Evolutionary conservation across 78 protist genomes (phyloP), one percentile per base, ranked within the genome.

Genomic region (Emiliania huxleyi): DNA sequence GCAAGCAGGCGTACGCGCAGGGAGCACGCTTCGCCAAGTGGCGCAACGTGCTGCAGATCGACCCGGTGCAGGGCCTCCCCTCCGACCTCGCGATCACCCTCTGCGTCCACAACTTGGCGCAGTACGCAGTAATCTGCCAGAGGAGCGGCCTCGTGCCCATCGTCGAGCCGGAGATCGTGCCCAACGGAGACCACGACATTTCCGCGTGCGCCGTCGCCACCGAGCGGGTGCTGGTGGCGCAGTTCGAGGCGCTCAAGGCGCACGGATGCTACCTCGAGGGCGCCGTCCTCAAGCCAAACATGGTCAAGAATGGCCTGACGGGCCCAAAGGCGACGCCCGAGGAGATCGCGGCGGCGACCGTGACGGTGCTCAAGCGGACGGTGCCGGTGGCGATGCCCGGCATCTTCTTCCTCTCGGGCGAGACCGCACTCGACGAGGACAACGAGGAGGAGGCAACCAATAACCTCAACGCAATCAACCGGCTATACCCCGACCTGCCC

Each of bases 21-120:
- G 99, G 99, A 45, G 99, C 98, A 11, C 96, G 98, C 93, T 98
- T 98, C 87, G 96, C 98, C 95, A 98, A 98, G 96, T 97, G 97
- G 97, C 71, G 71, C 71, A 56, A 56, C 71, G 71, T 94, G 55
- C 44, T 96, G 87, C 95, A 94, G 94, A 97, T 98, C 94, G 95
- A 94, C 93, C 71, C 71, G 71, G 93, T 21, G 21, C 12, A 94
- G 85, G 95, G 92, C 19, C 18, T 21, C 38, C 97, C 97, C 56
- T 96, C 98, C 19, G 93, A 95, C 88, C 84, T 90, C 44, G 81
- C 97, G 71, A 95, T 98, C 93, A 26, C n/a, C 25, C 96, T 90
- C 81, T 96, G 95, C 94, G 99, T 98, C 33, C 87, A 95, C 92
- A 93, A 95, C 22, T 90, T 98, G 33, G 99, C 99, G 15, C 97